These are phyloP conservation scores for Metschnikowia peoriensis DNA, from an alignment of 805 yeast species.

Conservation along the genomic window DNA sequence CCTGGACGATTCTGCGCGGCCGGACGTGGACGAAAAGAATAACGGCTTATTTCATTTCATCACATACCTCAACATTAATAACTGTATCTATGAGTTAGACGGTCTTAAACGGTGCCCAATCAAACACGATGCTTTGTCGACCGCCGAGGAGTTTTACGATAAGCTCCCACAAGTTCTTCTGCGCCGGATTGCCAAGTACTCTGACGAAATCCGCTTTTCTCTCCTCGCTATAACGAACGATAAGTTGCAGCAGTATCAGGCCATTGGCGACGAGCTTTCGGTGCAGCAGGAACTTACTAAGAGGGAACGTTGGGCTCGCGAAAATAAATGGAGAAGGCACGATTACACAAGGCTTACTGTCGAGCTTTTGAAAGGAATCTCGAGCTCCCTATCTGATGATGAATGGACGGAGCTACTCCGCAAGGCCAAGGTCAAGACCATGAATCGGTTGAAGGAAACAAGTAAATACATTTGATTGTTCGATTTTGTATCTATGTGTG, in stretches of 20 bases:
- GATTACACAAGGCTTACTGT: slow-evolving; percentile 53
- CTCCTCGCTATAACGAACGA: slow-evolving; percentile 53
- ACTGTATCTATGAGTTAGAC: slow-evolving; percentile 57
- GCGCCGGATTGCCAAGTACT: slow-evolving; percentile 46
- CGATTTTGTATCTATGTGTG: not conserved
- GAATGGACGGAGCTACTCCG: slow-evolving; percentile 36
- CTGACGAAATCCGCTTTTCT: slow-evolving; percentile 54
- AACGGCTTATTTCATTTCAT: slow-evolving; percentile 62
- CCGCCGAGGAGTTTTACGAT: slow-evolving; percentile 40
- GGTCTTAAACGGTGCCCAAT: slow-evolving; percentile 59
- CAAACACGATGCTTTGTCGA: slow-evolving; percentile 41
- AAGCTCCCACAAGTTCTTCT: slow-evolving; percentile 45
- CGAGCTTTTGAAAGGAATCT: slow-evolving; percentile 43
- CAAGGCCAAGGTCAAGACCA: slow-evolving; percentile 24
- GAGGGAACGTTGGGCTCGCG: slow-evolving; percentile 52
- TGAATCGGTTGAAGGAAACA: not conserved
- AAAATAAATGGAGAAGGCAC: slow-evolving; percentile 52
- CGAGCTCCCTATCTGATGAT: slow-evolving; percentile 32
- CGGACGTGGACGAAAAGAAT: slow-evolving; percentile 32
- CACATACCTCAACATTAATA: slow-evolving; percentile 48
- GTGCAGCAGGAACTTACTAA: slow-evolving; percentile 43
- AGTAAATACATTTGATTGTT: too few relatives aligned
- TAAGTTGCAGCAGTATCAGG: slow-evolving; percentile 37
- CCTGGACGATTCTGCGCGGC: slow-evolving; percentile 36
- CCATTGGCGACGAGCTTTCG: slow-evolving; percentile 40